A percentile compares a stretch with the other conserved stretches of the same genome.
Conservation (phyloP, 805 yeast genomes). For the Sugiyamaella smithiae region DNA sequence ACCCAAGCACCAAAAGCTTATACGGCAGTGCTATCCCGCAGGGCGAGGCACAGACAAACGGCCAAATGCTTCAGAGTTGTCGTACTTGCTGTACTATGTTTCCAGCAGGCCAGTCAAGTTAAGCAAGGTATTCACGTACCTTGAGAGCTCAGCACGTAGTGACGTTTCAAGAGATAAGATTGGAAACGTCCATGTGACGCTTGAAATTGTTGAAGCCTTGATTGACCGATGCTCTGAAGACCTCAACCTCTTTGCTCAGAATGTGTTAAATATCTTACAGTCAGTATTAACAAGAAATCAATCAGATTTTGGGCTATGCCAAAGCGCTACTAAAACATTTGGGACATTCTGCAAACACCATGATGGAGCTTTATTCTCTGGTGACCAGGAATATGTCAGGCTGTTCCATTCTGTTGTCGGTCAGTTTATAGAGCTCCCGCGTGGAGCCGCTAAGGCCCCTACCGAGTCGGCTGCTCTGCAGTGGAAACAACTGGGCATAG, state of each 20-base stretch:
- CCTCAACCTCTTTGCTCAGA: slow-evolving; percentile 73
- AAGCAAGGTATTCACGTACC: slow-evolving; percentile 75
- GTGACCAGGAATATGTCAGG: slow-evolving; percentile 57
- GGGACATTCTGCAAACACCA: slow-evolving; percentile 46
- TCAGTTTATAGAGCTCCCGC: slow-evolving; percentile 14
- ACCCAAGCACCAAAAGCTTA: slow-evolving; percentile 87
- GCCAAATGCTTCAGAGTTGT: slow-evolving; percentile 88
- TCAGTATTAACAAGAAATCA: slow-evolving; percentile 43
- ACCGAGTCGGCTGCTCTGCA: slow-evolving; percentile 34
- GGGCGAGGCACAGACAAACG: slow-evolving; percentile 78
- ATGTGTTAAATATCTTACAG: slow-evolving; percentile 59
- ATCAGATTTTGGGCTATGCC: slow-evolving; percentile 61
- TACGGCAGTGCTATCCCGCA: slow-evolving; percentile 83
- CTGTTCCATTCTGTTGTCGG: slow-evolving; percentile 39
- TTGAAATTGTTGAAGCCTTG: slow-evolving; percentile 64
- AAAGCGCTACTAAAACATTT: slow-evolving; percentile 34
- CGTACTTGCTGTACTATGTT: slow-evolving; percentile 84
- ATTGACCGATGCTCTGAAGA: slow-evolving; percentile 78
- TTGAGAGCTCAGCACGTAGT: slow-evolving; percentile 55
- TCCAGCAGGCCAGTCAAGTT: slow-evolving; percentile 84
- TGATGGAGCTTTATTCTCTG: slow-evolving; percentile 61
- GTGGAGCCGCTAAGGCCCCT: slow-evolving; percentile 32
- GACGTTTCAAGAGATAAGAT: slow-evolving; percentile 62
- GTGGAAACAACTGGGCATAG: slow-evolving; percentile 37
- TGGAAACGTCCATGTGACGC: slow-evolving; percentile 82